Evolutionary conservation across 192 early-diverging fungal genomes (phyloP), one percentile per base, ranked within the genome.

Genomic region (Glomus cerebriforme): DNA sequence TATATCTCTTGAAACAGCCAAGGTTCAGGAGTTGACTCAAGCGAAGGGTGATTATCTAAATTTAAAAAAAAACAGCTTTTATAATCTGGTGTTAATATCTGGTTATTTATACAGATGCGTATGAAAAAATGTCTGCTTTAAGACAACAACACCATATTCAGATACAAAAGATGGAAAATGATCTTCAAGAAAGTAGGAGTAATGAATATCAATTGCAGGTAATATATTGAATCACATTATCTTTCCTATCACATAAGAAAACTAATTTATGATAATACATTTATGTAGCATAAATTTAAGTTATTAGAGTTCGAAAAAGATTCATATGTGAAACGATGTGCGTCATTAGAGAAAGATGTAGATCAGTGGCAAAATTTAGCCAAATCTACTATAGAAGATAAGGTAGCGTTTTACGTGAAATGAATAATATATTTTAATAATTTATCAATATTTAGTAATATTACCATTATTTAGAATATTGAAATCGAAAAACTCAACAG

Each of bases 171-270:
- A 8, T 68, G 13, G 32, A 68, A n/a, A 68, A 68, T 68, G 66
- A 68, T 22, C 34, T 68, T 22, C 66, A 68, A 35, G 12, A n/a
- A 35, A 22, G 31, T 6, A 68, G 34, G 22, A 68, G 13, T 15
- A 68, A 8, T 22, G 66, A 68, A 68, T 35, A 68, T 34, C 66
- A 68, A 68, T 68, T 31, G 9, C 31, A 34, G 34, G 66, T 39
- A 35, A 68, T 68, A n/a, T 17, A 22, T 34, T 34, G 3, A 2
- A n/a, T 0, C 0, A n/a, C 6, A 19, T 68, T 8, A 39, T 67
- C 26, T 68, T 68, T 68, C 19, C 35, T 68, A 68, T 3, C 19
- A 32, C 15, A 31, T 31, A 60, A 60, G 29, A 31, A 64, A 26
- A 31, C n/a, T 27, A 64, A 64, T 64, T 5, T 31, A 22, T 60